These are phyloP conservation scores for Limnomonas spitsbergensis DNA, from an alignment of 139 green algal species.

Conservation along the genomic window DNA sequence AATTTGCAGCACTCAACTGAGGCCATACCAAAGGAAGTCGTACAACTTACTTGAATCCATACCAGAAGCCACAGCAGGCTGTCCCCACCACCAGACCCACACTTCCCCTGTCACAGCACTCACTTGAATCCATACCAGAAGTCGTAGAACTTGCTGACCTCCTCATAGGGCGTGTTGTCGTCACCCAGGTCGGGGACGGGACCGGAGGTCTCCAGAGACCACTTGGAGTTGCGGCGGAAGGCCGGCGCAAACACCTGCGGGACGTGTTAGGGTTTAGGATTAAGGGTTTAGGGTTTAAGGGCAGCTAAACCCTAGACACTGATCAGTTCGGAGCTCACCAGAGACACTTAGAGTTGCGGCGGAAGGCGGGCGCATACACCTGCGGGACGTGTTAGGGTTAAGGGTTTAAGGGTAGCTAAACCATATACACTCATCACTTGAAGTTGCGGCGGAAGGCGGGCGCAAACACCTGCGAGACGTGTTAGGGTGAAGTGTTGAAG, in stretches of 20 bases:
- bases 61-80: no score
- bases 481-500: no score
- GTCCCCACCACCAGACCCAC: no score
- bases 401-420: no score
- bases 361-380: slow-evolving; percentile 89
- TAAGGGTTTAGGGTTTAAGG: no score
- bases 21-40: no score
- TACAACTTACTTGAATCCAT: no score
- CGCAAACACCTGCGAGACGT: slow-evolving; percentile 75
- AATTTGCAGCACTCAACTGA: no score
- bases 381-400: no score
- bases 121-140: slow-evolving; percentile 83
- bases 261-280: no score
- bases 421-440: slow-evolving; percentile 81
- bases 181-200: slow-evolving; percentile 78
- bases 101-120: no score
- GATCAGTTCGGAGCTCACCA: slow-evolving; percentile 47
- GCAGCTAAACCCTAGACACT: slow-evolving; percentile 72
- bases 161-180: slow-evolving; percentile 40
- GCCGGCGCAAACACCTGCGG: slow-evolving; percentile 83
- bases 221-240: slow-evolving; percentile 87
- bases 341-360: slow-evolving; percentile 81
- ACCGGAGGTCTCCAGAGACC: slow-evolving; percentile 53
- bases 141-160: slow-evolving; percentile 89
- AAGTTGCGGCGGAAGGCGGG: slow-evolving; percentile 88